A percentile compares a stretch with the other conserved stretches of the same genome.
Evolutionary conservation across 208 protist genomes (phyloP).

Genomic region (Trypanosoma congolense): DNA sequence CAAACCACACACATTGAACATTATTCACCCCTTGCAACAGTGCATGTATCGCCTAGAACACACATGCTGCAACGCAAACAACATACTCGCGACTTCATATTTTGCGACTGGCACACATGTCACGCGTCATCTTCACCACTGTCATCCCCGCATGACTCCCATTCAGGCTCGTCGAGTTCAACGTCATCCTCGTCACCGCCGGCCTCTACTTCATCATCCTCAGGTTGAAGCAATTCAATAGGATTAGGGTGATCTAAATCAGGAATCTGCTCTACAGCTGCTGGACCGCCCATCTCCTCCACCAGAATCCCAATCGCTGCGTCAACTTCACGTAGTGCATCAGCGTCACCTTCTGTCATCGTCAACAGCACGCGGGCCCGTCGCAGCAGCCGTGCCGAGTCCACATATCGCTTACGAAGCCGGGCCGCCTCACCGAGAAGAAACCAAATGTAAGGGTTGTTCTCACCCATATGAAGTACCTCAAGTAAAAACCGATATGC

Average conservation of each 20-base stretch:
- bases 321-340: conserved; percentile 73
- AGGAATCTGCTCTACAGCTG: conserved; percentile 54
- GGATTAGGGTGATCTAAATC: conserved; percentile 83
- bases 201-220: conserved; percentile 37
- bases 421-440: conserved; percentile 84
- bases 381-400: conserved; percentile 77
- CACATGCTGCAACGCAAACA: too few species aligned
- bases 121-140: conserved; percentile 36
- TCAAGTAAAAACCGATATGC: conserved; percentile 79
- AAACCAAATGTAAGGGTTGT: conserved; percentile 92
- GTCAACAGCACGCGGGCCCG: conserved; percentile 82
- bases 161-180: conserved; percentile 62
- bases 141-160: conserved; percentile 59
- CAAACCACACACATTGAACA: too few species aligned
- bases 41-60: too few species aligned
- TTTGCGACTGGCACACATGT: too few species aligned
- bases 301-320: conserved; percentile 70
- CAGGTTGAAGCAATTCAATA: conserved; percentile 69
- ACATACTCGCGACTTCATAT: too few species aligned
- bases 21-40: too few species aligned
- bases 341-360: conserved; percentile 41
- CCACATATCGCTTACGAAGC: conserved; percentile 63
- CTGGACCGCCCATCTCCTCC: conserved; percentile 81
- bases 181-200: conserved; percentile 21
- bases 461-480: conserved; percentile 86